These are phyloP conservation scores for Helicostylum pulchrum DNA, from an alignment of 192 early-diverging fungal species.

Conservation along the genomic window DNA sequence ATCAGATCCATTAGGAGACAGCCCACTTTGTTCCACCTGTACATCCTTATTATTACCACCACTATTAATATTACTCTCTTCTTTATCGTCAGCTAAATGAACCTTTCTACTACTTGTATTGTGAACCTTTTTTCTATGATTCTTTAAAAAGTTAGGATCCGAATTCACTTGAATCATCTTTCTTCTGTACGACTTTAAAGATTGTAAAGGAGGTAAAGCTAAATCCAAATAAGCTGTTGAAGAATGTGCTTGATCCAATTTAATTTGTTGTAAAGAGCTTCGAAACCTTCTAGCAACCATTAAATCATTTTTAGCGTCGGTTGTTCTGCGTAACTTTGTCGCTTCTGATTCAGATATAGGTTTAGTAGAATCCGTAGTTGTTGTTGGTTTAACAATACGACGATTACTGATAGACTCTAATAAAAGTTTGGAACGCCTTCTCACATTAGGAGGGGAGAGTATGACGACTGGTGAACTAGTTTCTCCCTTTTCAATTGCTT, in stretches of 20 bases:
- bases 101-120: neutral
- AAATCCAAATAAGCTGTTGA: constrained; percentile 38
- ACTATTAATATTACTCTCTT: neutral
- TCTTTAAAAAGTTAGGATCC: neutral
- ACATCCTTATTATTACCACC: neutral
- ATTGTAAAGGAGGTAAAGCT: constrained; percentile 14
- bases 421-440: neutral
- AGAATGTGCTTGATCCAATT: constrained; percentile 13
- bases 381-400: constrained; percentile 12
- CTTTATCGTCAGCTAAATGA: neutral
- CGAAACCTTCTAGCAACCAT: constrained; percentile 1
- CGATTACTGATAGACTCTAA: constrained; percentile 45
- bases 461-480: neutral
- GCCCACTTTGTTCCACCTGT: no score
- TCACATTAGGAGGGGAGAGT: neutral
- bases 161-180: constrained; percentile 8
- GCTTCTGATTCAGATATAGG: constrained; percentile 11
- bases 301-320: constrained; percentile 12
- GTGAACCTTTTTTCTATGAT: neutral
- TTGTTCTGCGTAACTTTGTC: constrained; percentile 3
- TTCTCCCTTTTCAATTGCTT: neutral
- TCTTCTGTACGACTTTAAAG: constrained; percentile 8
- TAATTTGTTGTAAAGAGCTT: constrained; percentile 1
- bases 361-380: neutral
- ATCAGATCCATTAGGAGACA: no score